These are phyloP conservation scores for Irpex rosettiformis DNA, from an alignment of 1,284 basidiomycete genomes.

Conservation along the genomic window DNA sequence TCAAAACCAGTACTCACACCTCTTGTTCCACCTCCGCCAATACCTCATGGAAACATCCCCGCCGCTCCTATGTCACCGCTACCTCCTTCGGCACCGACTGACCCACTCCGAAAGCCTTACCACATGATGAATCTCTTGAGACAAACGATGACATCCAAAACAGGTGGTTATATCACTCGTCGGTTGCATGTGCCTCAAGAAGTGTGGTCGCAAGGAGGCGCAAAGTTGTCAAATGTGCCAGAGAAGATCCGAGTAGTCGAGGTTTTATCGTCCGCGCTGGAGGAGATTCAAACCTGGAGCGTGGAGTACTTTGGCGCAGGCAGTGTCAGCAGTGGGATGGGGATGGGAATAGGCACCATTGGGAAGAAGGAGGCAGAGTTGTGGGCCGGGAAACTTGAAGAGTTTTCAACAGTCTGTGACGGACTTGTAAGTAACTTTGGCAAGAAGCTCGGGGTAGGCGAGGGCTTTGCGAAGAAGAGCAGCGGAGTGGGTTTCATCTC, in stretches of 20 bases:
- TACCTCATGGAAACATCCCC: conserved; percentile 53
- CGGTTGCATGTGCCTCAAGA: conserved; percentile 85
- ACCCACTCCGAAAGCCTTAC: conserved; percentile 83
- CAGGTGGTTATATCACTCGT: conserved; percentile 86
- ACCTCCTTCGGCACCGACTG: conserved; percentile 64
- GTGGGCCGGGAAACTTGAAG: conserved; percentile 69
- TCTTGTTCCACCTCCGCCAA: conserved; percentile 49
- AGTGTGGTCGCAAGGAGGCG: conserved; percentile 88
- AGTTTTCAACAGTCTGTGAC: conserved; percentile 77
- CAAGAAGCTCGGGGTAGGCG: conserved; percentile 87
- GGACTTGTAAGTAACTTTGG: conserved; percentile 80
- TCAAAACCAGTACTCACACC: conserved; percentile 26
- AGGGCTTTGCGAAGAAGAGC: conserved; percentile 82
- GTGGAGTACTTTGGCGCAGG: conserved; percentile 73
- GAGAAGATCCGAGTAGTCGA: conserved; percentile 87
- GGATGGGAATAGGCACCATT: conserved; percentile 65
- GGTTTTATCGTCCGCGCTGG: conserved; percentile 70
- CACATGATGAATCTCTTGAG: conserved; percentile 83
- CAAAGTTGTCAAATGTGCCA: conserved; percentile 75
- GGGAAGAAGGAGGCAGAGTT: conserved; percentile 68
- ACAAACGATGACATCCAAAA: conserved; percentile 75
- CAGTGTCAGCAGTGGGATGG: conserved; percentile 70
- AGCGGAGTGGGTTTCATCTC: conserved; percentile 46
- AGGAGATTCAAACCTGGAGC: conserved; percentile 66
- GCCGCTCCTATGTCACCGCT: conserved; percentile 73